These are phyloP conservation scores for Geranium brycei DNA, from an alignment of 345 rosid genomes.

Conservation along the genomic window DNA sequence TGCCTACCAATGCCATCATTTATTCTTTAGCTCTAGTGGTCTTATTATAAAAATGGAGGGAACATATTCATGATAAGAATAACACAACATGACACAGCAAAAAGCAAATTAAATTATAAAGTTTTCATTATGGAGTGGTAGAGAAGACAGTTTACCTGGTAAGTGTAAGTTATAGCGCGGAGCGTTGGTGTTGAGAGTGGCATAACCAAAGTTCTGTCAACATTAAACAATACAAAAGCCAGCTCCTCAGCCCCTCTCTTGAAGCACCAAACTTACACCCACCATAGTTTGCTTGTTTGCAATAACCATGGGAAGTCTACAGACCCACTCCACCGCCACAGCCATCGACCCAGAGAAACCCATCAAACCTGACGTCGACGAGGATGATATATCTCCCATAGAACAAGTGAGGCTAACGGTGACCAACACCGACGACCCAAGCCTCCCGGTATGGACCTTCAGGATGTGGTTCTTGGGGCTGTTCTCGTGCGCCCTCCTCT, in stretches of 20 bases:
- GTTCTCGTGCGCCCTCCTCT: constrained; percentile 50
- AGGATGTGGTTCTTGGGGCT: constrained; percentile 80
- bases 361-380: constrained; percentile 3
- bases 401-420: constrained; percentile 80
- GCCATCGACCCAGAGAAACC: constrained; percentile 16
- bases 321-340: constrained; percentile 12
- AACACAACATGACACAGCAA: too few relatives aligned
- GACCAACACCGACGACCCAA: constrained; percentile 58
- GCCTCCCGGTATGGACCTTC: constrained; percentile 77
- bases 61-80: too few relatives aligned
- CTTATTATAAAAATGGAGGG: too few relatives aligned
- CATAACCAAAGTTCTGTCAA: background rate
- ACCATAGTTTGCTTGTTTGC: background rate
- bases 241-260: background rate
- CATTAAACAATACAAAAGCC: background rate
- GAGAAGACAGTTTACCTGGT: too few relatives aligned
- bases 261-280: background rate
- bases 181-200: too few relatives aligned
- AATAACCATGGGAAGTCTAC: constrained; percentile 19
- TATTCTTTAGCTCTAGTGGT: too few relatives aligned
- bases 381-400: constrained; percentile 52
- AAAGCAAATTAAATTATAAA: too few relatives aligned
- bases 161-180: too few relatives aligned
- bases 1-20: too few relatives aligned
- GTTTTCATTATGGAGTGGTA: too few relatives aligned